Evolutionary conservation across 78 protist genomes (phyloP).

Genomic region (Pelomyxa schiedti): DNA sequence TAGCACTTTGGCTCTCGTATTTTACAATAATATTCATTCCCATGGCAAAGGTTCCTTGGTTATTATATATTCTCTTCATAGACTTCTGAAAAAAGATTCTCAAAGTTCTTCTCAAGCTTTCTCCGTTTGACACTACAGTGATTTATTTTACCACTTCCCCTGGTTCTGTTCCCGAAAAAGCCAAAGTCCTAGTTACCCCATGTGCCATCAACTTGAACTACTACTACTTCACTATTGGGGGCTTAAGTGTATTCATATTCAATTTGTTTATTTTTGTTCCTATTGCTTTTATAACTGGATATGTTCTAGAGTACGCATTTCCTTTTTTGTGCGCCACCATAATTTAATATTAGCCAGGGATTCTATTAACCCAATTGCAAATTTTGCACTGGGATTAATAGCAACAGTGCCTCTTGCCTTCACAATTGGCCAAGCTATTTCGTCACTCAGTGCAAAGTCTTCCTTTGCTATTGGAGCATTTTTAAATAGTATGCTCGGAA

Average conservation of each 20-base stretch:
- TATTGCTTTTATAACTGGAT: not conserved
- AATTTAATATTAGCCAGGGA: too few relatives aligned
- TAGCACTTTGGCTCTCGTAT: too few relatives aligned
- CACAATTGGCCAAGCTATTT: slow-evolving; percentile 25
- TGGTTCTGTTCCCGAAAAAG: too few relatives aligned
- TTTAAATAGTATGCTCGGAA: slow-evolving; percentile 29
- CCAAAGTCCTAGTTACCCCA: too few relatives aligned
- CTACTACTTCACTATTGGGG: not conserved
- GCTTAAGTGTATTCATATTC: slow-evolving; percentile 1
- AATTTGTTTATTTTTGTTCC: slow-evolving; percentile 14
- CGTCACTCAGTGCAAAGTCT: slow-evolving; percentile 14
- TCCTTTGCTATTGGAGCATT: slow-evolving; percentile 29
- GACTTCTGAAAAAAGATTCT: too few relatives aligned
- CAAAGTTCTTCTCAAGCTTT: too few relatives aligned
- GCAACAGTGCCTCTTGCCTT: slow-evolving; percentile 27
- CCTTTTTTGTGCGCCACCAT: not conserved
- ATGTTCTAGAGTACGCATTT: too few relatives aligned
- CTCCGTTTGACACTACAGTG: too few relatives aligned
- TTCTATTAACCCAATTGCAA: not conserved
- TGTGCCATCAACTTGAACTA: not conserved
- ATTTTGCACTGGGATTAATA: not conserved
- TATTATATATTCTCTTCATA: too few relatives aligned
- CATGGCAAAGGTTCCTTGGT: too few relatives aligned
- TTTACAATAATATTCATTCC: too few relatives aligned
- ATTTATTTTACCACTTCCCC: too few relatives aligned